Percentiles rank a stretch among this genome's conserved stretches.
Evolutionary conservation across 177 flowering plant genomes (phyloP).

Genomic region (Vitis hybrid): DNA sequence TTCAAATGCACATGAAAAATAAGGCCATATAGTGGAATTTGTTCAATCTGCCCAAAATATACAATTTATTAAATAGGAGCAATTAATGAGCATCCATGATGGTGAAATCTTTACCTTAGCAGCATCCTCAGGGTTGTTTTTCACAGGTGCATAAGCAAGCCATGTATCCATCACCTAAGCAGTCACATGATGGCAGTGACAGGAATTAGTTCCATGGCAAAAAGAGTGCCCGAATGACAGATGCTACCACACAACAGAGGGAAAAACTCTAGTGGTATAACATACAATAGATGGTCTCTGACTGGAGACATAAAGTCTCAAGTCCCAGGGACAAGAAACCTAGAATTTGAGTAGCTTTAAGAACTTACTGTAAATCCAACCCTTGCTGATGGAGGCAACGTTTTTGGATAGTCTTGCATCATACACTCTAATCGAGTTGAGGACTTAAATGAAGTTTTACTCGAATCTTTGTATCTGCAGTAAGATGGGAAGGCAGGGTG

Average conservation of each 20-base stretch:
- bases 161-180: slow-evolving; percentile 88
- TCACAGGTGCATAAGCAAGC: slow-evolving; percentile 99
- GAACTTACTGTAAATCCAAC: slow-evolving; percentile 92
- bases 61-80: background rate
- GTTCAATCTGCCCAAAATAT: background rate
- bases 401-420: slow-evolving; percentile 99
- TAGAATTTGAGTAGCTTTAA: background rate
- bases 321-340: background rate
- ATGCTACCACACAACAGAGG: background rate
- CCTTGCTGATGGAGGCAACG: slow-evolving; percentile 88
- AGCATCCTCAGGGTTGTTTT: slow-evolving; percentile 97
- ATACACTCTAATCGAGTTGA: slow-evolving; percentile 97
- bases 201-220: background rate
- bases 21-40: too few relatives aligned
- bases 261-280: background rate
- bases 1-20: too few relatives aligned
- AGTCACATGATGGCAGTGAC: slow-evolving; percentile 1
- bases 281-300: background rate
- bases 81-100: background rate
- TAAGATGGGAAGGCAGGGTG: background rate
- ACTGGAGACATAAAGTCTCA: background rate
- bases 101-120: slow-evolving; percentile 63
- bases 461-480: slow-evolving; percentile 89
- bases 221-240: background rate
- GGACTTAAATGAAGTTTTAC: slow-evolving; percentile 88